phyloP scores from a whole-genome alignment of 371 early-diverging fungal genomes.

The Mortierella sp. region DNA sequence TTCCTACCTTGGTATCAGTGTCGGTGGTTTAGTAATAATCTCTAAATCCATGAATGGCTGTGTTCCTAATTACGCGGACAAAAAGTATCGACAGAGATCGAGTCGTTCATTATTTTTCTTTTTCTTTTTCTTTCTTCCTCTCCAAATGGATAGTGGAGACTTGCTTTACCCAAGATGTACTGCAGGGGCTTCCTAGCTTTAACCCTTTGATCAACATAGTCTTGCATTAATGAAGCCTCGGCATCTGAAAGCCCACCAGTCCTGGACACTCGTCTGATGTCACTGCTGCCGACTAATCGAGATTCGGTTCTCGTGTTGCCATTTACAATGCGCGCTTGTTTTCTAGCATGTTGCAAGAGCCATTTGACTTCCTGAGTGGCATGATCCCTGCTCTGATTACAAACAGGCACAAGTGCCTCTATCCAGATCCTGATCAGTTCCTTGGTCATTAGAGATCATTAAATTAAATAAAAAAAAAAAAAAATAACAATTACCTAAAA shows the following conservation, averaged over 20 bases:
- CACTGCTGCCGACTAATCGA: background rate
- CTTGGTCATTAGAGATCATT: constrained; percentile 11
- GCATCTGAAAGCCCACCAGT: constrained; percentile 9
- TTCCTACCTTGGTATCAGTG: constrained; percentile 83
- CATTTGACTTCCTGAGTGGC: constrained; percentile 51
- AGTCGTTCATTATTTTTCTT: background rate
- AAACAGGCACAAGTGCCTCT: constrained; percentile 46
- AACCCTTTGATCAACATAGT: constrained; percentile 64
- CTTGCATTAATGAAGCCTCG: constrained; percentile 47
- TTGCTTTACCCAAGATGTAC: constrained; percentile 79
- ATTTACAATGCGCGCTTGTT: constrained; percentile 1
- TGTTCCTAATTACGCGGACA: constrained; percentile 60
- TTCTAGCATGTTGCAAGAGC: constrained; percentile 41
- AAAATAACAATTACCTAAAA: background rate
- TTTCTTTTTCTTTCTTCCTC: background rate
- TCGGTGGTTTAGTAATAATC: constrained; percentile 78
- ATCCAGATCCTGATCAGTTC: constrained; percentile 46
- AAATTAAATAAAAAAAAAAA: too few species aligned
- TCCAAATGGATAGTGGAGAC: background rate
- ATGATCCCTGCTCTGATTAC: constrained; percentile 48
- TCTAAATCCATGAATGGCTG: constrained; percentile 89
- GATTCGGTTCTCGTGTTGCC: background rate
- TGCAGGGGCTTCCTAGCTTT: constrained; percentile 82
- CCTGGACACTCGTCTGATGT: background rate
- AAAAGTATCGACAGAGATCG: background rate